Base-by-base conservation (phyloP, 1,139 yeast genomes). In the Sugiyamaella pinicola region DNA sequence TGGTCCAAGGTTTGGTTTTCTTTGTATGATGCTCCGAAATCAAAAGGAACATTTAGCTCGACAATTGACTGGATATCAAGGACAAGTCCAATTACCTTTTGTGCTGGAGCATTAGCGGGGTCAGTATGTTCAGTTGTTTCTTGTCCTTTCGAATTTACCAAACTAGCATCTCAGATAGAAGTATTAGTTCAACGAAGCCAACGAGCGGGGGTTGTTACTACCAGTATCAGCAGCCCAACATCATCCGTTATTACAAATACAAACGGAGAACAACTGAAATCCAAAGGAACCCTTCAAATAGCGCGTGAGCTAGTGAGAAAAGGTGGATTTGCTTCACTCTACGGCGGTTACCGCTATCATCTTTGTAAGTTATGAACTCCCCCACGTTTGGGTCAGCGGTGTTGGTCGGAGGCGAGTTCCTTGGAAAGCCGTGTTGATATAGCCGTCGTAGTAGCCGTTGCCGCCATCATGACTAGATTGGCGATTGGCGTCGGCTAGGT, bases 111-210 rank as follows among this genome's bases (percentile, higher is more conserved):
- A 5, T 59, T 81, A 1, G 82, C 95, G 0, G 96, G 96, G 2
- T 80, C 80, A 1, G 73, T 78, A 1, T 83, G 85, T 12, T 78
- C 90, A 1, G 49, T 81, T 4, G 80, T 86, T 65, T 87, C 95
- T 2, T 85, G 93, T 62, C 96, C 96, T 0, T 88, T 88, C 66
- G 96, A 88, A 67, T 82, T 87, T 67, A 83, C 93, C 47, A 89
- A 89, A 66, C 76, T 88, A 6, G 87, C 85, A 57, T 85, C 93
- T 39, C 96, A 89, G 67, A 79, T 88, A 38, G 78, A 75, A 58
- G 56, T 66, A 38, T 64, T 61, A 74, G 82, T 61, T 65, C 78
- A 55, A 66, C 82, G 63, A 34, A 40, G 34, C 18, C 47, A 43
- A 22, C 13, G 22, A 7, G 46, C 40, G 10, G 19, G 34, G 8